These are phyloP conservation scores for Podaxis carcinomalis DNA, from an alignment of 768 basidiomycete genomes.

Conservation along the genomic window DNA sequence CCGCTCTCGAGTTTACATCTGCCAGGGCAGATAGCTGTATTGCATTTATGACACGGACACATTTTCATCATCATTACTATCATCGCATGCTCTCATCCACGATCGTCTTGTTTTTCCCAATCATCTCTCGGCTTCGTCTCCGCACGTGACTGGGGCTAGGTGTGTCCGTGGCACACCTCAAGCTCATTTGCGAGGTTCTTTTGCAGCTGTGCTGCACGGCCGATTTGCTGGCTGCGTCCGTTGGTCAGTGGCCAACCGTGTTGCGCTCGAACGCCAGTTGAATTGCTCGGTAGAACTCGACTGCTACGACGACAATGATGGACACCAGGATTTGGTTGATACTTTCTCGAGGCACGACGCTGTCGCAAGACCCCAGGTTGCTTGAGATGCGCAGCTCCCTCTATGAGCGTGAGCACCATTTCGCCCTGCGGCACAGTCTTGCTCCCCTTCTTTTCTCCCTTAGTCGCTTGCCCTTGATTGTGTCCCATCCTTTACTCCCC, in stretches of 20 bases:
- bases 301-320: conserved; percentile 42
- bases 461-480: conserved; percentile 33
- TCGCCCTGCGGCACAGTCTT: conserved; percentile 52
- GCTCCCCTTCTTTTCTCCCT: conserved; percentile 43
- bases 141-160: conserved; percentile 16
- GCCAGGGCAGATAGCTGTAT: conserved; percentile 56
- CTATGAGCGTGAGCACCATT: conserved; percentile 50
- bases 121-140: conserved; percentile 16
- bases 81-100: conserved; percentile 23
- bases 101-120: conserved; percentile 26
- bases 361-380: conserved; percentile 64
- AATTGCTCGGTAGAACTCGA: conserved; percentile 19
- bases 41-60: conserved; percentile 55
- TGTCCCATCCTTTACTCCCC: conserved; percentile 50
- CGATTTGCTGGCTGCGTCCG: conserved; percentile 23
- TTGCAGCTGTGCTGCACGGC: conserved; percentile 58
- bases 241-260: conserved; percentile 39
- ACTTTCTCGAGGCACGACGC: conserved; percentile 49
- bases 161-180: conserved; percentile 8
- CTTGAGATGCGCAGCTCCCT: conserved; percentile 51
- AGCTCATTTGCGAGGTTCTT: conserved; percentile 22
- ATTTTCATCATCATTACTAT: conserved; percentile 31
- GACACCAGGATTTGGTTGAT: conserved; percentile 24
- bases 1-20: conserved; percentile 42
- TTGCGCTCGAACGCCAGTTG: conserved; percentile 13